A percentile compares a stretch with the other conserved stretches of the same genome.
These are phyloP conservation scores for Colletotrichum sp. DNA, from an alignment of 2,329 filamentous ascomycete species.

Conservation along the genomic window DNA sequence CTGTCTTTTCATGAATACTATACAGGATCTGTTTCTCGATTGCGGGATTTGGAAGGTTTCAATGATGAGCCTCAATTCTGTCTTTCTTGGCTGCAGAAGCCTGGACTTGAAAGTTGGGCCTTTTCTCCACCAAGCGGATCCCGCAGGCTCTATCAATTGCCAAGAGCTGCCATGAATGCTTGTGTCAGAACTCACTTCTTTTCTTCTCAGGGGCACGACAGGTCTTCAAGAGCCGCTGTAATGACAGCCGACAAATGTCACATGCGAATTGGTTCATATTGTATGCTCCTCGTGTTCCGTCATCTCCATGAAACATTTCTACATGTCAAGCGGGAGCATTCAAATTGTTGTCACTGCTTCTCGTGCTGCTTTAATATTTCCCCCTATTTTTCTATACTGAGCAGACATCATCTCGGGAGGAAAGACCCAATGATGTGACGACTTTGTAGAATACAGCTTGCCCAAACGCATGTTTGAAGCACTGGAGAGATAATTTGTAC, in stretches of 20 bases:
- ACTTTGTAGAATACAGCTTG: background rate
- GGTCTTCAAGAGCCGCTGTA: background rate
- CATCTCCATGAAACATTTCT: background rate
- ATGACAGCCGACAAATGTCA: background rate
- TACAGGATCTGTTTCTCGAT: background rate
- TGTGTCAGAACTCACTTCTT: background rate
- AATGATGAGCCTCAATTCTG: background rate
- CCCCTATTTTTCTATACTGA: background rate
- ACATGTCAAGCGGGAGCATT: background rate
- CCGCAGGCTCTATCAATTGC: background rate
- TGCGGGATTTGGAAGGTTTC: background rate
- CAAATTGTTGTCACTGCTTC: background rate
- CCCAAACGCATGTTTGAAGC: background rate
- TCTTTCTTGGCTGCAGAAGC: background rate
- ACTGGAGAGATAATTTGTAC: background rate
- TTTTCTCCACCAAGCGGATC: background rate
- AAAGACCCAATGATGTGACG: background rate
- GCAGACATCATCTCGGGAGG: background rate
- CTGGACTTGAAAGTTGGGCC: background rate
- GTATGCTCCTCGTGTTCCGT: background rate
- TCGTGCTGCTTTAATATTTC: background rate
- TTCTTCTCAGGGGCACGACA: background rate
- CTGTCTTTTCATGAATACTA: background rate
- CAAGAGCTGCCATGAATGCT: background rate
- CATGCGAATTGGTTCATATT: background rate